Conservation (phyloP, 768 basidiomycete genomes). For the Rhodosporidiobolus sp. region DNA sequence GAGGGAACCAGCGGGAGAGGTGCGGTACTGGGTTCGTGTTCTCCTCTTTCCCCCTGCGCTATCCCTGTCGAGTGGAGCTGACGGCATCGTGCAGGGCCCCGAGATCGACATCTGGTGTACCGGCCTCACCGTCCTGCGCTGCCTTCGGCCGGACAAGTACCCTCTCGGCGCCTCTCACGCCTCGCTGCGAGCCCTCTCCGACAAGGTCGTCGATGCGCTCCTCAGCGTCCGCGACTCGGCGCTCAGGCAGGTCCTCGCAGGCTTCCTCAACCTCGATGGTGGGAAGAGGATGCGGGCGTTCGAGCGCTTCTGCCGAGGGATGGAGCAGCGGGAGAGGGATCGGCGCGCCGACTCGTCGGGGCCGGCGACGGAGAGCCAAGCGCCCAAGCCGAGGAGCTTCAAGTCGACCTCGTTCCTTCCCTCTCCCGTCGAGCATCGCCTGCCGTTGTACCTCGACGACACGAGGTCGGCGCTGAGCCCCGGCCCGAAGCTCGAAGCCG, state of each 20-base stretch:
- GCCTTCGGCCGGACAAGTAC: slow-evolving; percentile 49
- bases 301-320: slow-evolving; percentile 40
- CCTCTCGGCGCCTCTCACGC: slow-evolving; percentile 51
- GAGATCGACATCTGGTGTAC: slow-evolving; percentile 55
- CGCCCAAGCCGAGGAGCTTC: slow-evolving; percentile 43
- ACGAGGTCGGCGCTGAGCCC: neutral
- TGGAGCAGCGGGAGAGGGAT: slow-evolving; percentile 11
- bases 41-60: neutral
- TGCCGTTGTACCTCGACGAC: slow-evolving; percentile 42
- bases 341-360: neutral
- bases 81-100: slow-evolving; percentile 43
- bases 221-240: slow-evolving; percentile 42
- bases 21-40: slow-evolving; percentile 49
- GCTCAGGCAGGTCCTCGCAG: slow-evolving; percentile 44
- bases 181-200: slow-evolving; percentile 46
- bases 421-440: slow-evolving; percentile 47
- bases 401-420: slow-evolving; percentile 51
- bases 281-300: slow-evolving; percentile 48
- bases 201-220: slow-evolving; percentile 48
- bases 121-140: slow-evolving; percentile 51
- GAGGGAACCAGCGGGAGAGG: slow-evolving; percentile 47
- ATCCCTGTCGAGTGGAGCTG: neutral
- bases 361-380: neutral
- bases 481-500: slow-evolving; percentile 22
- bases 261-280: slow-evolving; percentile 50